Evolutionary conservation across 164 flowering plant species (phyloP).

Genomic region (Chimonanthus salicifolius): DNA sequence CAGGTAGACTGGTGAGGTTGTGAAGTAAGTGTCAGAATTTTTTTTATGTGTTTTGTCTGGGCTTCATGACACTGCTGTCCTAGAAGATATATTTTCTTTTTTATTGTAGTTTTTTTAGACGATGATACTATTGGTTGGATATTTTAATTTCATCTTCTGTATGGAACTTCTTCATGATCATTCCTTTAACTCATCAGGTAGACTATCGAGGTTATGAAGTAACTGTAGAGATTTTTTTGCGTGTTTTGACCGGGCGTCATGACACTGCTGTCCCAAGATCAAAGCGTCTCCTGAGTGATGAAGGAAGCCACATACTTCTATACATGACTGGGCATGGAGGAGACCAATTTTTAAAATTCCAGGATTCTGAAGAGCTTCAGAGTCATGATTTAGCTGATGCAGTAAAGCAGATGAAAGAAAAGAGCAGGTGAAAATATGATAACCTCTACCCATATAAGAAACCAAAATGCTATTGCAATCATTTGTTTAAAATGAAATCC

Average conservation of each 20-base stretch:
- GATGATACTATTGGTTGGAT: background rate
- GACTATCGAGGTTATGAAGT: constrained; percentile 99
- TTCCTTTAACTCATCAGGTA: constrained; percentile 42
- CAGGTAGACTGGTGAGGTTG: no score
- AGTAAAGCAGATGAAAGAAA: constrained; percentile 98
- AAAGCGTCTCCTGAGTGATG: constrained; percentile 95
- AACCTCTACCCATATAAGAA: background rate
- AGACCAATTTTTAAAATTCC: constrained; percentile 93
- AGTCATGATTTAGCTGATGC: constrained; percentile 99
- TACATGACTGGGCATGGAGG: constrained; percentile 99
- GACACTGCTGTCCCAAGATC: constrained; percentile 94
- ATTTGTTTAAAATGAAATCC: background rate
- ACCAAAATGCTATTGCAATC: background rate
- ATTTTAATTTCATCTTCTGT: background rate
- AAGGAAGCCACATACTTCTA: constrained; percentile 94
- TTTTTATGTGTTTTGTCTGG: no score
- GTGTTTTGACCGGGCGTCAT: constrained; percentile 93
- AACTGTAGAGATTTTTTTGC: constrained; percentile 88
- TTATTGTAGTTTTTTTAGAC: background rate
- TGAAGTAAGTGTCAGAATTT: no score
- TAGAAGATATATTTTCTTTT: background rate
- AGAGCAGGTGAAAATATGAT: constrained; percentile 53
- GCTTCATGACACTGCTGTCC: no score
- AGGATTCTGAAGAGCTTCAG: constrained; percentile 97
- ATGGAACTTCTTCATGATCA: background rate